Conservation (phyloP, 1,139 yeast species). For the Magnusiomyces magnusii region DNA sequence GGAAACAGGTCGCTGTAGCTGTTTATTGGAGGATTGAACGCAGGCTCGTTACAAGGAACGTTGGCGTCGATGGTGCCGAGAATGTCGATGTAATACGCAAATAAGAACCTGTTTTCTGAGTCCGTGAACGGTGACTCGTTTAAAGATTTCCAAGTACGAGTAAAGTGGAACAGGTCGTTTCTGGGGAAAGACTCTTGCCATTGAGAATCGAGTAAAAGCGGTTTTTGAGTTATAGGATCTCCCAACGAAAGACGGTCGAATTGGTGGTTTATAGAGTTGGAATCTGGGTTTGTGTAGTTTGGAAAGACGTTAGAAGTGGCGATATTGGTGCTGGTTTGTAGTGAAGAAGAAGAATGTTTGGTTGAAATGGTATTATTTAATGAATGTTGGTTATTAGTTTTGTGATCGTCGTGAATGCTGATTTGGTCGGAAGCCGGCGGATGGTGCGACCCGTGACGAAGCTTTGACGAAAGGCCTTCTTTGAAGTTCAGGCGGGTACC, state of each 20-base stretch:
- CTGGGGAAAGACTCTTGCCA: neutral
- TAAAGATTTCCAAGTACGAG: neutral
- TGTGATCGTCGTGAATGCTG: too few relatives aligned
- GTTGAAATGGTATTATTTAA: too few relatives aligned
- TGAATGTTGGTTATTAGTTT: too few relatives aligned
- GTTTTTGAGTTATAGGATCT: neutral
- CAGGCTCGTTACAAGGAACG: neutral
- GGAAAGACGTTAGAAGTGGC: neutral
- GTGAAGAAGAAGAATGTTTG: too few relatives aligned
- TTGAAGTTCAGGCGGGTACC: neutral
- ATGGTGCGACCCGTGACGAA: neutral
- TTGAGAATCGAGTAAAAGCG: neutral
- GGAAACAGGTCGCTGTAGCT: neutral
- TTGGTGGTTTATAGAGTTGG: neutral
- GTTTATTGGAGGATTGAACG: neutral
- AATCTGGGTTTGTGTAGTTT: neutral
- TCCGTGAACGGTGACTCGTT: constrained; percentile 5
- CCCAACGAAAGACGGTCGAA: neutral
- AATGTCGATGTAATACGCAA: constrained; percentile 4
- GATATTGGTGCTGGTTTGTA: too few relatives aligned
- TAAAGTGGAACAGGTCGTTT: neutral
- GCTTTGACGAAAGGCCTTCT: neutral
- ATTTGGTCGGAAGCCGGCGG: too few relatives aligned
- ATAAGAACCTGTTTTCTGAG: constrained; percentile 3
- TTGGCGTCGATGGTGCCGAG: constrained; percentile 7